Evolutionary conservation across 83 land plant genomes (phyloP).

Genomic region (Diphasiastrum complanatum): DNA sequence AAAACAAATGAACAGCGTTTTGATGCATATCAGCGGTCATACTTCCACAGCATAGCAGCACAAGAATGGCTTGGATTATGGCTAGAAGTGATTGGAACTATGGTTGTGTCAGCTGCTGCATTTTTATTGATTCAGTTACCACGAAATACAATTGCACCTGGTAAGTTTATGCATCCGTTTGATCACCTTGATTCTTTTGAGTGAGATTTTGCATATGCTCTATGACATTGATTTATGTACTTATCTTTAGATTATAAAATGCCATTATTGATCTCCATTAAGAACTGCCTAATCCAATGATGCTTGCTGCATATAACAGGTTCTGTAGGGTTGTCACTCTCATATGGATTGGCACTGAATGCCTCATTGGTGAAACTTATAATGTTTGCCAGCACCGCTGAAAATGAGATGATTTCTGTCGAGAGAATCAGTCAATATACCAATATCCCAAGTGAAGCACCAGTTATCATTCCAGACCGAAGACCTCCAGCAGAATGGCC

Average conservation of each 20-base stretch:
- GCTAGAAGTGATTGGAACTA: conserved; percentile 33
- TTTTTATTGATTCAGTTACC: conserved; percentile 22
- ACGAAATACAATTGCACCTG: conserved; percentile 10
- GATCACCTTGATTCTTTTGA: not conserved
- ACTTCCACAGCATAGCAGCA: conserved; percentile 29
- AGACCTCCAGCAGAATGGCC: conserved; percentile 12
- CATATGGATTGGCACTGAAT: conserved; percentile 18
- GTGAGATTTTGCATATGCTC: not conserved
- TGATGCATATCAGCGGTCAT: conserved; percentile 21
- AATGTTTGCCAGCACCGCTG: conserved; percentile 1
- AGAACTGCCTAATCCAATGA: too few species aligned
- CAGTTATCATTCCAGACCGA: not conserved
- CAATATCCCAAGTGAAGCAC: conserved; percentile 18
- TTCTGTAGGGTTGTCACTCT: conserved; percentile 10
- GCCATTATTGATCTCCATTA: too few species aligned
- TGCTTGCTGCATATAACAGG: too few species aligned
- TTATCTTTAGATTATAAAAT: not conserved
- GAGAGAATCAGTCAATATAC: conserved; percentile 15
- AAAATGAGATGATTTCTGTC: conserved; percentile 15
- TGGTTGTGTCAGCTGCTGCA: conserved; percentile 25
- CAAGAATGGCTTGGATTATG: conserved; percentile 36
- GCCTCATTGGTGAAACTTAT: not conserved
- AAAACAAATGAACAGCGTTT: conserved; percentile 18
- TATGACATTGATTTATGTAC: not conserved
- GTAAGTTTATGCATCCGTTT: too few species aligned